Base-by-base conservation (phyloP, 306 rosid species). In the Vigna trinervia region DNA sequence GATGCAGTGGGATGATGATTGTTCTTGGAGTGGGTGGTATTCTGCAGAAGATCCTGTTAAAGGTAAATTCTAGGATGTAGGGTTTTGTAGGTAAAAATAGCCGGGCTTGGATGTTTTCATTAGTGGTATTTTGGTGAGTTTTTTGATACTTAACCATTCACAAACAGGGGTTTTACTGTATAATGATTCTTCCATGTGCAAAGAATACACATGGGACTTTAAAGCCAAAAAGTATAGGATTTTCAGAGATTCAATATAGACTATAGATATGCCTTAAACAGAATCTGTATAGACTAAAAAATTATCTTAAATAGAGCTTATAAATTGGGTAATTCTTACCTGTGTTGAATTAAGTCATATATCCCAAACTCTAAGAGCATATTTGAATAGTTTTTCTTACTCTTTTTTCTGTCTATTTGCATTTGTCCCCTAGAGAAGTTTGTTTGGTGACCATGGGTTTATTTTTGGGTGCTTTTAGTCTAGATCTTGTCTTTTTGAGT, bases 21-120 rank as follows among this genome's bases (percentile, higher is more conserved):
- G 98, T 86, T 87, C 92, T 71, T 95, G 98, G 98, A 95, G 95
- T 73, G 92, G 88, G 86, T 95, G 98, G 97, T 95, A 92, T 88
- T 90, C 93, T 83, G 90, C 97, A 6, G 99, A 95, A 85, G 99
- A 95, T 84, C 99, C 97, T 28, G 84, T 95, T 64, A 92, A 87
- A 95, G 97, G 99, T 92, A 84, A 69, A 75, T 64, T 19, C 15
- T 48, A 14, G 70, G 64, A 60, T 46, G 51, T 69, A 77, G 65
- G 60, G 65, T 74, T n/a, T 43, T 82, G 14, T 62, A 26, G 67
- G 73, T 75, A 56, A 59, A 82, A 68, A 58, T 60, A 62, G 80
- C 51, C 69, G 52, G 23, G 56, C 13, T 51, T 39, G 58, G 46
- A 34, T 78, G 80, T 51, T 56, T 60, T 74, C 22, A 12, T 63